phyloP scores from a whole-genome alignment of 208 protist genomes.

The Crithidia mellificae region DNA sequence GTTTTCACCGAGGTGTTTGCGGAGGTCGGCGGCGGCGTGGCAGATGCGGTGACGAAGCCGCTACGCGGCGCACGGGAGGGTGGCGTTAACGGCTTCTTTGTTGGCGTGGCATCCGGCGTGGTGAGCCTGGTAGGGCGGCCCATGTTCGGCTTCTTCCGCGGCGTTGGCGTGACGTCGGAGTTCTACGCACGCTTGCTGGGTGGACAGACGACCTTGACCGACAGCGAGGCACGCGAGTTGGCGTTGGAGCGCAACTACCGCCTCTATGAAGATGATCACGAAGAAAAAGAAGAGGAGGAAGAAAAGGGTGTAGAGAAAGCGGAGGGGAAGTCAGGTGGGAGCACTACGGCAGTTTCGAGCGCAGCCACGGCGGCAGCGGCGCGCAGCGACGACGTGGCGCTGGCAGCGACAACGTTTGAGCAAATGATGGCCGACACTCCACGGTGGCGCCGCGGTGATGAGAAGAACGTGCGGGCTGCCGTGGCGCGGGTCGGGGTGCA shows the following conservation, averaged over 20 bases:
- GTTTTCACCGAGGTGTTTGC: constrained; percentile 43
- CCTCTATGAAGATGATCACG: neutral
- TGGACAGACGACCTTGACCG: constrained; percentile 21
- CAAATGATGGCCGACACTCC: constrained; percentile 12
- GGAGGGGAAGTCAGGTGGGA: neutral
- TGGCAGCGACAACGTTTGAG: constrained; percentile 7
- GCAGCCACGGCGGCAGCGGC: neutral
- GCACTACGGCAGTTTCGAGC: neutral
- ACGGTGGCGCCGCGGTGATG: constrained; percentile 13
- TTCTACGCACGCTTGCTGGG: constrained; percentile 45
- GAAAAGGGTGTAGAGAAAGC: neutral
- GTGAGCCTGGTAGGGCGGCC: constrained; percentile 59
- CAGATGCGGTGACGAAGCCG: constrained; percentile 45
- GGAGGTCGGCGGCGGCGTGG: constrained; percentile 45
- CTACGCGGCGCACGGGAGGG: constrained; percentile 42
- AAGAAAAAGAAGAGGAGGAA: too few relatives aligned
- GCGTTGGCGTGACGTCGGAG: constrained; percentile 60
- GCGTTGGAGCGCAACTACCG: constrained; percentile 31
- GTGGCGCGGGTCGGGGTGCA: constrained; percentile 46
- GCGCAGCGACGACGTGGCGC: neutral
- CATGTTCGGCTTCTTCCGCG: constrained; percentile 56
- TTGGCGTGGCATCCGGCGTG: constrained; percentile 59
- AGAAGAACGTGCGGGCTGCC: constrained; percentile 30
- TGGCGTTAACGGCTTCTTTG: constrained; percentile 59
- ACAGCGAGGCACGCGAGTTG: constrained; percentile 19